phyloP scores from a whole-genome alignment of 2,329 filamentous ascomycete species.

The Colletotrichum australisinense region DNA sequence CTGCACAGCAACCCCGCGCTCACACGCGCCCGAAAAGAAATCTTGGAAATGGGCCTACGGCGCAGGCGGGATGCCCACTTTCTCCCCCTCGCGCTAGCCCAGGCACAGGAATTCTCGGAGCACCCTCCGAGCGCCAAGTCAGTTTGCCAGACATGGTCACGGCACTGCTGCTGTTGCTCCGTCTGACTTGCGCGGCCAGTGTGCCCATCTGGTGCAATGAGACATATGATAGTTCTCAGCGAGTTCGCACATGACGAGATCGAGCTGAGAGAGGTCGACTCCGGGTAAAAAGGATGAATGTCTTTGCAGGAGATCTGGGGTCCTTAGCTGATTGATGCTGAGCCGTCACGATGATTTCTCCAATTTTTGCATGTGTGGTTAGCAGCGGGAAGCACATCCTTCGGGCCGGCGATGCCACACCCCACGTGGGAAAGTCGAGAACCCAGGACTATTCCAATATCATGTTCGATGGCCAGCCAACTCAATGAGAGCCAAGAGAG shows the following conservation, averaged over 20 bases:
- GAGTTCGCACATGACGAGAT: too few species aligned
- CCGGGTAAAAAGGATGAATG: constrained; percentile 26
- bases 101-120: constrained; percentile 32
- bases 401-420: constrained; percentile 14
- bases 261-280: not conserved
- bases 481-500: not conserved
- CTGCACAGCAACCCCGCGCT: not conserved
- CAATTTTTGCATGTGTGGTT: not conserved
- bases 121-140: constrained; percentile 23
- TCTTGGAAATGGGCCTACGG: not conserved
- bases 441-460: not conserved
- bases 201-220: not conserved
- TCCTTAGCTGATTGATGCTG: not conserved
- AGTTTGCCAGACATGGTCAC: constrained; percentile 1
- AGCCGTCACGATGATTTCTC: not conserved
- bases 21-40: not conserved
- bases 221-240: not conserved
- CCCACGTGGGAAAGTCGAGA: constrained; percentile 9
- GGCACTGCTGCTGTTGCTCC: constrained; percentile 1
- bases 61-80: not conserved
- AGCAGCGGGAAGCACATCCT: not conserved
- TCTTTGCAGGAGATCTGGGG: not conserved
- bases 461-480: not conserved
- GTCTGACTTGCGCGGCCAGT: not conserved
- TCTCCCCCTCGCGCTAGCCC: constrained; percentile 13